phyloP scores from a whole-genome alignment of 202 grass and related monocot species.

The Digitaria exilis region DNA sequence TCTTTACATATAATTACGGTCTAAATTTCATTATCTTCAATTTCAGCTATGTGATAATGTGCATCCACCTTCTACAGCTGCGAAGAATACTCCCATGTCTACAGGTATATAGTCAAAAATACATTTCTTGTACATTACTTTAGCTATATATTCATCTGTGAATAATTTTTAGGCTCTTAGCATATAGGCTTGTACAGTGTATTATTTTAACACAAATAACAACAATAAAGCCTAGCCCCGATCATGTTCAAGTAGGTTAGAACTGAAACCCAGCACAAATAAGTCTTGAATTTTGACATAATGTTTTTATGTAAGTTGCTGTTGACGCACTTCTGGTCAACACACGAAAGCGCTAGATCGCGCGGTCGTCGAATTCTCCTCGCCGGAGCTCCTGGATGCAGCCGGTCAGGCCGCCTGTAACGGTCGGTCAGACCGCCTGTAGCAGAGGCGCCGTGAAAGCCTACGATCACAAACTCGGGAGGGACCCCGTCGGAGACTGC shows the following conservation, averaged over 20 bases:
- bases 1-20: slow-evolving; percentile 28
- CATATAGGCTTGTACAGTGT: background rate
- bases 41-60: slow-evolving; percentile 99
- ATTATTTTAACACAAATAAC: slow-evolving; percentile 7
- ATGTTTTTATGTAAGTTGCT: background rate
- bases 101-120: slow-evolving; percentile 65
- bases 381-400: no score
- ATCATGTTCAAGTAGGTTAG: background rate
- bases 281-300: background rate
- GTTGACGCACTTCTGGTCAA: no score
- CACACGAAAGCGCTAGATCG: no score
- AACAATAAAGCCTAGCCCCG: background rate
- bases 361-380: no score
- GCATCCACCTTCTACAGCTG: slow-evolving; percentile 88
- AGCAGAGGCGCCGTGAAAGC: no score
- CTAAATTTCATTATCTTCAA: slow-evolving; percentile 36
- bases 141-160: no score
- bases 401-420: no score
- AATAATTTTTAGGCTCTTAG: no score
- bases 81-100: slow-evolving; percentile 94
- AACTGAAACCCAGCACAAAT: background rate
- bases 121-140: slow-evolving; percentile 26
- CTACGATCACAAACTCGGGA: no score
- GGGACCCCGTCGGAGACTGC: no score
- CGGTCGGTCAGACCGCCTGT: no score